Conservation (phyloP, 192 early-diverging fungal genomes). For the Gonapodya sp. region DNA sequence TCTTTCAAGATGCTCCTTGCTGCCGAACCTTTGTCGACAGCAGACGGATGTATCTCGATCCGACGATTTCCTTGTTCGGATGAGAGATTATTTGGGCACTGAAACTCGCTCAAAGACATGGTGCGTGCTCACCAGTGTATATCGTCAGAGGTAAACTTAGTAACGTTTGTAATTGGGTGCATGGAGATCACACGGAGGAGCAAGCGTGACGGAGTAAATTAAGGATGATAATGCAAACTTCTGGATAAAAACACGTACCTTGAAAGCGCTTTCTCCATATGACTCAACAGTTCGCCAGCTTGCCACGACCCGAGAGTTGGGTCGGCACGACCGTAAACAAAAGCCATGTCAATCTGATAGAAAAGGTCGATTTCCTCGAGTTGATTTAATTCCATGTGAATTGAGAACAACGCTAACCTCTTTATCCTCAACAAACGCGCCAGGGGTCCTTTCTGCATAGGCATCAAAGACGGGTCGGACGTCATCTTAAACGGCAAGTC, state of each 20-base stretch:
- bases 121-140: neutral
- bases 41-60: slow-evolving; percentile 84
- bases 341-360: neutral
- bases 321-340: neutral
- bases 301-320: slow-evolving; percentile 59
- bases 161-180: no score
- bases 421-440: slow-evolving; percentile 97
- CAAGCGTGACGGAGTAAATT: no score
- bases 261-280: slow-evolving; percentile 82
- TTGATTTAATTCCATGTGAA: slow-evolving; percentile 83
- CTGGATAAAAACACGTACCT: slow-evolving; percentile 83
- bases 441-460: slow-evolving; percentile 95
- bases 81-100: no score
- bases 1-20: slow-evolving; percentile 81
- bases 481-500: slow-evolving; percentile 61
- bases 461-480: slow-evolving; percentile 94
- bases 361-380: neutral
- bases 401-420: slow-evolving; percentile 98
- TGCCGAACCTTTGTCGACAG: slow-evolving; percentile 85
- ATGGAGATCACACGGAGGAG: no score
- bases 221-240: no score
- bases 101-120: no score
- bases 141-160: neutral
- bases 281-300: slow-evolving; percentile 93
- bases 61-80: slow-evolving; percentile 98